Percentiles rank a stretch among this genome's conserved stretches.
Evolutionary conservation across 441 rosid species (phyloP).

Genomic region (Raphanus hybrid): DNA sequence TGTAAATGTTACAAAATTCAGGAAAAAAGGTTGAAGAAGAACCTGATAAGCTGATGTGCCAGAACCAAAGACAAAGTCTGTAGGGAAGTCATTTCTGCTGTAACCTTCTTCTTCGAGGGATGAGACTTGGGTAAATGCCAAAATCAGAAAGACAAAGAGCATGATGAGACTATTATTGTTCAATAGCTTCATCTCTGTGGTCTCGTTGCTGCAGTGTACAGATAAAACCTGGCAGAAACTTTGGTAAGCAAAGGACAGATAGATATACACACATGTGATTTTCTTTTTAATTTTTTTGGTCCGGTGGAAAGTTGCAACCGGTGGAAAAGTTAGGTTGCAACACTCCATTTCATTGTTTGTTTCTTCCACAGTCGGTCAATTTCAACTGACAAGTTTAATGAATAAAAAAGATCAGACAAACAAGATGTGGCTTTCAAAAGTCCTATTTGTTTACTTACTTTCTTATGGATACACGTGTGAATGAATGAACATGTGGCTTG

Average conservation of each 20-base stretch:
- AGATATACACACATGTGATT: not conserved
- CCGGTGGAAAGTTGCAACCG: not conserved
- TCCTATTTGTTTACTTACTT: not conserved
- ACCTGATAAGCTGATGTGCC: slow-evolving; percentile 41
- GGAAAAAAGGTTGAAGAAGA: not conserved
- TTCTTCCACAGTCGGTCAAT: not conserved
- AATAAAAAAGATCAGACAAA: not conserved
- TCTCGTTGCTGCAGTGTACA: slow-evolving; percentile 1
- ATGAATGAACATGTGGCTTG: not conserved
- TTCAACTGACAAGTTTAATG: not conserved
- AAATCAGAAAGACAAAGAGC: slow-evolving; percentile 6
- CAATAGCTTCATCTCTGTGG: slow-evolving; percentile 17
- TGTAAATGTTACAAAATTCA: not conserved
- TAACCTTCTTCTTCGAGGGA: slow-evolving; percentile 7
- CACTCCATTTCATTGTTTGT: not conserved
- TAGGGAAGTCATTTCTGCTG: slow-evolving; percentile 30
- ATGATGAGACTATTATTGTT: not conserved
- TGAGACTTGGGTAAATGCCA: not conserved
- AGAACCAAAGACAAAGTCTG: slow-evolving; percentile 27
- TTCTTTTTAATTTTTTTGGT: not conserved
- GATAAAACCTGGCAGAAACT: not conserved
- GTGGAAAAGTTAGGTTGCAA: not conserved
- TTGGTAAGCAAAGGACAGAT: not conserved
- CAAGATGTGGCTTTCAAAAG: not conserved
- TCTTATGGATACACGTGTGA: not conserved